Conservation (phyloP, 164 flowering plant species). For the Macadamia integrifolia region DNA sequence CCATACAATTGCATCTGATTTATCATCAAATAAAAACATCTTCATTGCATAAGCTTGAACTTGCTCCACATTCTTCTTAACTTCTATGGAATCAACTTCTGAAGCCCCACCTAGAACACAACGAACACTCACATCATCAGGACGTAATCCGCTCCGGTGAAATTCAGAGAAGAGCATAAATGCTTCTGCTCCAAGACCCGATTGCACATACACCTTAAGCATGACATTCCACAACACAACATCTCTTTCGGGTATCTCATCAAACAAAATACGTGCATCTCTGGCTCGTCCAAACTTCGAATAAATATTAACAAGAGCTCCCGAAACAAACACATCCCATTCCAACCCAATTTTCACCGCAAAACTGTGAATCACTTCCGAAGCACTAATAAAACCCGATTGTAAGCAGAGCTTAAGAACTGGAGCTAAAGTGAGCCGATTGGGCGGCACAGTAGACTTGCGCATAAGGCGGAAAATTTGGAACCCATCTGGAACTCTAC, state of each 20-base stretch:
- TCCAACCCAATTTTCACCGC: conserved; percentile 42
- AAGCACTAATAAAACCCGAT: conserved; percentile 18
- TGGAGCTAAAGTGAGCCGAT: conserved; percentile 40
- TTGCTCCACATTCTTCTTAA: conserved; percentile 24
- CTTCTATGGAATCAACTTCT: conserved; percentile 13
- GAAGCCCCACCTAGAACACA: conserved; percentile 26
- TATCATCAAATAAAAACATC: conserved; percentile 19
- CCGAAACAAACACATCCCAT: conserved; percentile 34
- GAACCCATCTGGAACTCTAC: conserved; percentile 27
- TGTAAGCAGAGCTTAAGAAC: conserved; percentile 39
- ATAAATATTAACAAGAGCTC: conserved; percentile 42
- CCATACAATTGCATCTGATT: conserved; percentile 27
- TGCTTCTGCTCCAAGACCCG: conserved; percentile 26
- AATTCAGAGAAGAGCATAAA: conserved; percentile 29
- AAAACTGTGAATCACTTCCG: conserved; percentile 43
- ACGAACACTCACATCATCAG: conserved; percentile 29
- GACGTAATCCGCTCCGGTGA: conserved; percentile 37
- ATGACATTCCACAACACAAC: conserved; percentile 51
- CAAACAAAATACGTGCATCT: conserved; percentile 38
- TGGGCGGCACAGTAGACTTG: conserved; percentile 9
- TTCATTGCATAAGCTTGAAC: conserved; percentile 42
- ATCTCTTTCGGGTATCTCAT: conserved; percentile 36
- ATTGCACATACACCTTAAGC: conserved; percentile 36
- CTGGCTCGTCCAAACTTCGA: conserved; percentile 24
- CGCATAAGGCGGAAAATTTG: conserved; percentile 25